These are phyloP conservation scores for Zygoascus flipseniorum DNA, from an alignment of 805 yeast genomes.

Conservation along the genomic window DNA sequence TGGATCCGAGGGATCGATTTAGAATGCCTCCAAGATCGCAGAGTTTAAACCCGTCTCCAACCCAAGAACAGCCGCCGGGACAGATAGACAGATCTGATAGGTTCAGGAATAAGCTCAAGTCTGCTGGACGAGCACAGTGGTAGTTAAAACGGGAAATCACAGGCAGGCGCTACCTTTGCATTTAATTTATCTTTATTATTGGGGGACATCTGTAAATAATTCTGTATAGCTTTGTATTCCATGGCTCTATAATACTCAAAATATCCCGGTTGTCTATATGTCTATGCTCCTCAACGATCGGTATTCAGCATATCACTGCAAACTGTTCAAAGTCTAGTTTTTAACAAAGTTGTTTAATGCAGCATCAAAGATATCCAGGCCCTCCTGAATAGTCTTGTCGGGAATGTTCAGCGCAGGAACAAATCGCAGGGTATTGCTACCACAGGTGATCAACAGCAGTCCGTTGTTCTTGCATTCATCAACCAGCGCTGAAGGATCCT, in stretches of 20 bases:
- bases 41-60: conserved; percentile 1
- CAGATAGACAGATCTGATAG: conserved; percentile 11
- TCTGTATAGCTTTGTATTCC: neutral
- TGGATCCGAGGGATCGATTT: neutral
- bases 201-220: no score
- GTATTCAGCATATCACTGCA: neutral
- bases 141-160: neutral
- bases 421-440: conserved; percentile 80
- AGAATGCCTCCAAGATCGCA: conserved; percentile 8
- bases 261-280: no score
- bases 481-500: conserved; percentile 56
- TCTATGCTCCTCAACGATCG: no score
- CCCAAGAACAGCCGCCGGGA: neutral
- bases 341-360: conserved; percentile 30
- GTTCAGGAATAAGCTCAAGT: conserved; percentile 13
- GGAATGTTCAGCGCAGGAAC: conserved; percentile 88
- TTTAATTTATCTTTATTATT: no score
- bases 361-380: conserved; percentile 56
- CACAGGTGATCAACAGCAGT: conserved; percentile 80
- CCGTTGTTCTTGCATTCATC: conserved; percentile 70
- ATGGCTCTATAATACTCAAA: neutral
- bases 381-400: conserved; percentile 57
- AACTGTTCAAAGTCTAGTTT: neutral
- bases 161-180: no score
- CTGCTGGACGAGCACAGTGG: conserved; percentile 19